phyloP scores from a whole-genome alignment of 768 basidiomycete genomes.

The Lactarius sp. region DNA sequence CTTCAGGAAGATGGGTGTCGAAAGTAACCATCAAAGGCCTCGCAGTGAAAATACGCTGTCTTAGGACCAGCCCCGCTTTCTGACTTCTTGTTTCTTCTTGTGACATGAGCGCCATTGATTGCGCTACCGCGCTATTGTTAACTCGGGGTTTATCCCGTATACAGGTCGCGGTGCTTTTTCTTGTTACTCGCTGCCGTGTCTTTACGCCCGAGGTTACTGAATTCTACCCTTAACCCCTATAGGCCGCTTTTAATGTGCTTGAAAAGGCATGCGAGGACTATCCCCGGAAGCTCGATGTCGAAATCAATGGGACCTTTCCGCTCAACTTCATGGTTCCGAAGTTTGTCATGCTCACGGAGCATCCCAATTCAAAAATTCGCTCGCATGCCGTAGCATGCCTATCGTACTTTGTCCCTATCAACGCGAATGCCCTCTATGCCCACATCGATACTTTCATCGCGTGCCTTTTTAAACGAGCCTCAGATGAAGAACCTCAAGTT shows the following conservation, averaged over 20 bases:
- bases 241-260: conserved; percentile 92
- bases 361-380: conserved; percentile 84
- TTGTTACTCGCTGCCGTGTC: not conserved
- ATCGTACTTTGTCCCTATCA: conserved; percentile 87
- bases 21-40: not conserved
- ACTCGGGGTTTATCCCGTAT: not conserved
- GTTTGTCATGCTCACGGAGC: conserved; percentile 84
- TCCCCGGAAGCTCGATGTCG: conserved; percentile 90
- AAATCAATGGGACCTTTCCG: conserved; percentile 87
- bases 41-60: not conserved
- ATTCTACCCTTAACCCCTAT: conserved; percentile 20
- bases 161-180: not conserved
- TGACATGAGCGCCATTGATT: not conserved
- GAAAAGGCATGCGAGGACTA: conserved; percentile 97
- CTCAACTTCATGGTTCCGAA: conserved; percentile 97
- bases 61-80: not conserved
- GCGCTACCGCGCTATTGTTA: not conserved
- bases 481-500: conserved; percentile 89
- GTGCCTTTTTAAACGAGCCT: conserved; percentile 89
- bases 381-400: conserved; percentile 91
- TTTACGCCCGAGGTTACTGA: conserved; percentile 9
- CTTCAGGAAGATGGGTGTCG: not conserved
- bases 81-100: not conserved
- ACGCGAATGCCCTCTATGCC: conserved; percentile 78
- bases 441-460: conserved; percentile 94